Conservation (phyloP, 2,329 filamentous ascomycete genomes). For the Metarhizium anisopliae region DNA sequence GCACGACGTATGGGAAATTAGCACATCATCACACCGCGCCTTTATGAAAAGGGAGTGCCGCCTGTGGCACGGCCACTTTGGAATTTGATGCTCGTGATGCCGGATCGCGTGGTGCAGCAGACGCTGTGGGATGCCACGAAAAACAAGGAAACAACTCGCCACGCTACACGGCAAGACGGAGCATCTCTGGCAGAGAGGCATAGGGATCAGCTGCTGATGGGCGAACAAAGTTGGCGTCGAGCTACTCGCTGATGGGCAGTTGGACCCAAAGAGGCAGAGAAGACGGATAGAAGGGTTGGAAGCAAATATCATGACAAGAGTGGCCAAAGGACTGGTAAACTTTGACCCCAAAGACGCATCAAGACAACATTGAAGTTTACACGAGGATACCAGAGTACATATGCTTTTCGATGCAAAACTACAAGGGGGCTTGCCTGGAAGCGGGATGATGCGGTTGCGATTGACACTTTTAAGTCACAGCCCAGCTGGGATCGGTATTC, state of each 20-base stretch:
- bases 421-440: too few relatives aligned
- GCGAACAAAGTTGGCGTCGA: slow-evolving; percentile 46
- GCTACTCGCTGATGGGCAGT: slow-evolving; percentile 40
- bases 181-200: slow-evolving; percentile 80
- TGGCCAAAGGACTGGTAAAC: slow-evolving; percentile 34
- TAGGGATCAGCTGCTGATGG: slow-evolving; percentile 48
- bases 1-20: slow-evolving; percentile 77
- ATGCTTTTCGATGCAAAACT: too few relatives aligned
- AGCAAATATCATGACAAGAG: slow-evolving; percentile 25
- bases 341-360: slow-evolving; percentile 31
- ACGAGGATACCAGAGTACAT: too few relatives aligned
- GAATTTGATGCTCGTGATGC: slow-evolving; percentile 77
- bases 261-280: slow-evolving; percentile 37
- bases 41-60: slow-evolving; percentile 64
- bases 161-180: slow-evolving; percentile 75
- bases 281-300: slow-evolving; percentile 37
- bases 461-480: too few relatives aligned
- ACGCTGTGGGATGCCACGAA: slow-evolving; percentile 67
- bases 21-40: slow-evolving; percentile 69
- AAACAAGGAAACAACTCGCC: slow-evolving; percentile 68
- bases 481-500: too few relatives aligned
- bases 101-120: slow-evolving; percentile 48
- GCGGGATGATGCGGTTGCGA: too few relatives aligned
- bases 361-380: slow-evolving; percentile 17
- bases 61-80: slow-evolving; percentile 71